phyloP scores from a whole-genome alignment of 2,329 filamentous ascomycete genomes.

The Botryotinia convoluta region DNA sequence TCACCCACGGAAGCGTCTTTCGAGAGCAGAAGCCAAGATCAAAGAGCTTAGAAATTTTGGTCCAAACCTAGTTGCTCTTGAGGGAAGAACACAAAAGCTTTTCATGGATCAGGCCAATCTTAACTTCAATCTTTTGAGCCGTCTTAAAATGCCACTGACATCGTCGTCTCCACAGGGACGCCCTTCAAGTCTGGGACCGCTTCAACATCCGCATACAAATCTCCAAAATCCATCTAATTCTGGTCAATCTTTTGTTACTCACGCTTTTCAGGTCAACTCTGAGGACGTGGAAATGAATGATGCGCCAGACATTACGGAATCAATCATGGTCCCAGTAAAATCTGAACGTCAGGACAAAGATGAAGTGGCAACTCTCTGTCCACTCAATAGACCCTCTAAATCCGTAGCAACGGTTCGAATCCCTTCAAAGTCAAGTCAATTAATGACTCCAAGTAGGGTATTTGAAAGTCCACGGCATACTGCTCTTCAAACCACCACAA shows the following conservation, averaged over 20 bases:
- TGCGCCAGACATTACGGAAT: background rate
- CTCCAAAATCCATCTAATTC: background rate
- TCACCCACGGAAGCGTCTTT: background rate
- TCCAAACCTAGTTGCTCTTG: background rate
- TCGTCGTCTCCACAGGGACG: background rate
- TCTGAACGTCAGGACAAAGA: background rate
- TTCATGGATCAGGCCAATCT: slow-evolving; percentile 1
- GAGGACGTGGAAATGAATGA: background rate
- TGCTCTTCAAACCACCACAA: background rate
- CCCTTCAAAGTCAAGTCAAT: background rate
- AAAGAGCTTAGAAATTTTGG: background rate
- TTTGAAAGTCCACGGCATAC: background rate
- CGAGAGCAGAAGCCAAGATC: background rate
- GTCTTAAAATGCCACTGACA: background rate
- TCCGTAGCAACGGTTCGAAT: no score
- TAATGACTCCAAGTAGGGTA: background rate
- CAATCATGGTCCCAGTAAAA: background rate
- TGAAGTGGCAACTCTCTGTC: no score
- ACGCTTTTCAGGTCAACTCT: background rate
- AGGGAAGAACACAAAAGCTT: background rate
- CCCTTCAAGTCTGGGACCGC: background rate
- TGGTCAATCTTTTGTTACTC: background rate
- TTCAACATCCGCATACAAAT: background rate
- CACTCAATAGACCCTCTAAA: no score
- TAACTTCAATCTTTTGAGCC: background rate